Evolutionary conservation across 2,329 filamentous ascomycete genomes (phyloP).

Genomic region (Zymoseptoria crescenta): DNA sequence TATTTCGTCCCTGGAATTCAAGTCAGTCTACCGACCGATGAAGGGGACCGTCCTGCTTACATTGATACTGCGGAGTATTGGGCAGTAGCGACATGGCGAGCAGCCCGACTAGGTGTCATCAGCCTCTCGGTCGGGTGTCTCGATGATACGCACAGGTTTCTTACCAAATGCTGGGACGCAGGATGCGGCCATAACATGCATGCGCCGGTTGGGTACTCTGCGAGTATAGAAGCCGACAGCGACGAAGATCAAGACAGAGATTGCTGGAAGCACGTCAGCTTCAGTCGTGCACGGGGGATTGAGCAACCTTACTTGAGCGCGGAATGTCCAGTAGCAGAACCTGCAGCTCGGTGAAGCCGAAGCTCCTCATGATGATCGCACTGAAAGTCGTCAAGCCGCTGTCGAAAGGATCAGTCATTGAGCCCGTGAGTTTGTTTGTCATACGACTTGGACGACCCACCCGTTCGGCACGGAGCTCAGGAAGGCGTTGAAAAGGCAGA

Average conservation of each 20-base stretch:
- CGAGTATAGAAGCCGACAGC: constrained; percentile 28
- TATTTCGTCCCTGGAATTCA: background rate
- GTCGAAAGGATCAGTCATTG: background rate
- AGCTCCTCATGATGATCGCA: constrained; percentile 20
- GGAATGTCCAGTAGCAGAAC: constrained; percentile 30
- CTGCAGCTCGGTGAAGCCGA: constrained; percentile 26
- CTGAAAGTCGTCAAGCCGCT: constrained; percentile 22
- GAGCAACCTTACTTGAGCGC: too few relatives aligned
- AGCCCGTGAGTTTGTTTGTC: background rate
- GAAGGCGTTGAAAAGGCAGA: constrained; percentile 25
- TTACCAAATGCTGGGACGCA: constrained; percentile 26
- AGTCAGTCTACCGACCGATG: constrained; percentile 13
- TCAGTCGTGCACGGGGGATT: too few relatives aligned
- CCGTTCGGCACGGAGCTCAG: constrained; percentile 23
- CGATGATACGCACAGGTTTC: background rate
- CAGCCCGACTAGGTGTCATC: constrained; percentile 19
- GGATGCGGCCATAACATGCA: constrained; percentile 29
- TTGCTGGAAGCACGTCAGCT: constrained; percentile 10
- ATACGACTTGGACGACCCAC: background rate
- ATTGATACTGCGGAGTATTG: constrained; percentile 26
- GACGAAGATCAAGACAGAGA: constrained; percentile 28
- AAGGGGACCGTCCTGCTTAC: constrained; percentile 26
- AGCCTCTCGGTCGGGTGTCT: background rate
- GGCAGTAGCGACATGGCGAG: constrained; percentile 31
- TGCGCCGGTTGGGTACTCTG: constrained; percentile 22